Conservation (phyloP, 345 rosid species). For the Brassica incana region DNA sequence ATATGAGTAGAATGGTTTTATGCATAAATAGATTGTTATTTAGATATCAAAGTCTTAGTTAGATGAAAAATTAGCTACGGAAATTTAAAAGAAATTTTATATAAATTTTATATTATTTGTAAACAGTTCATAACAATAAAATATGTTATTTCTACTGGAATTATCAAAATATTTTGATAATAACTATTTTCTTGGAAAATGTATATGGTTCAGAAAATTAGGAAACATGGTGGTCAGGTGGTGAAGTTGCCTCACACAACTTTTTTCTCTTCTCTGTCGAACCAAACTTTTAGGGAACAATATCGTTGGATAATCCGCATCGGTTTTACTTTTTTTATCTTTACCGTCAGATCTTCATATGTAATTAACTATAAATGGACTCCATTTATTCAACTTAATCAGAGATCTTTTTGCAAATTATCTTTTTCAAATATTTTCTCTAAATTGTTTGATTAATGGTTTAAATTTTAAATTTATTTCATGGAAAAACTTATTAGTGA, state of each 20-base stretch:
- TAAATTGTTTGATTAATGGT: neutral
- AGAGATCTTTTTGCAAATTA: neutral
- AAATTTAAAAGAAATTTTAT: neutral
- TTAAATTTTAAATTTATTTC: neutral
- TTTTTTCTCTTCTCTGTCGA: slow-evolving; percentile 24
- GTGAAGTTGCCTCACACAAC: slow-evolving; percentile 10
- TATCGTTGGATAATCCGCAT: slow-evolving; percentile 25
- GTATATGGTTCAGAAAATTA: slow-evolving; percentile 4
- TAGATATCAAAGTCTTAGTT: neutral
- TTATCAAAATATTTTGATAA: neutral
- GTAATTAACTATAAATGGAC: neutral
- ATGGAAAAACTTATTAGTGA: neutral
- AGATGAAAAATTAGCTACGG: neutral
- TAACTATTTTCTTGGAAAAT: neutral
- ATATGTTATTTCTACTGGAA: neutral
- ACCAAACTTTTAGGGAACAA: neutral
- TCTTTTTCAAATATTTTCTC: too few species aligned
- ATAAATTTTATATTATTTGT: neutral
- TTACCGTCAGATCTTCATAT: neutral
- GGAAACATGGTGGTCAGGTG: slow-evolving; percentile 13
- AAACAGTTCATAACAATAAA: neutral
- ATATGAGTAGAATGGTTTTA: neutral
- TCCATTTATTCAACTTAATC: neutral
- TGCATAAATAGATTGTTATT: neutral
- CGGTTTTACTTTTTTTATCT: neutral